Evolutionary conservation across 768 basidiomycete genomes (phyloP).

Genomic region (Boletus reticuloceps): DNA sequence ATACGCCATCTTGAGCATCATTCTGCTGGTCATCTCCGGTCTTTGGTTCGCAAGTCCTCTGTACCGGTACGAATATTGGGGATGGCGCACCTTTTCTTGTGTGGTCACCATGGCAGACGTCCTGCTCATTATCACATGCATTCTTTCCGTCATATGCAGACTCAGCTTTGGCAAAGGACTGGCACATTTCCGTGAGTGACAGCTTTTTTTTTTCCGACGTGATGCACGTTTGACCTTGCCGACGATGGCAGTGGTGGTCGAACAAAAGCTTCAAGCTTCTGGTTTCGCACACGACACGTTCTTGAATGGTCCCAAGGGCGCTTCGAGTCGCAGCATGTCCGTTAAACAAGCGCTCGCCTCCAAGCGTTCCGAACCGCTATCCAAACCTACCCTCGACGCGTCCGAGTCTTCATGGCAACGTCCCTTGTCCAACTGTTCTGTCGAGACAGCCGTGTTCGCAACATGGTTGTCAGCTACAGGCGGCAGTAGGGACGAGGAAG

Average conservation of each 20-base stretch:
- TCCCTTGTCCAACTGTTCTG: not conserved
- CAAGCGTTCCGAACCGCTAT: not conserved
- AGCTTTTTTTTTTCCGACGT: too few species aligned
- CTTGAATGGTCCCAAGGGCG: not conserved
- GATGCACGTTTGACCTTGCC: not conserved
- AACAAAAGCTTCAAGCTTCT: conserved; percentile 11
- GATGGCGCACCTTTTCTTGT: conserved; percentile 45
- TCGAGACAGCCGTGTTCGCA: not conserved
- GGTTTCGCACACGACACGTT: conserved; percentile 20
- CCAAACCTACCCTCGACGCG: not conserved
- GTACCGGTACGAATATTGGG: conserved; percentile 33
- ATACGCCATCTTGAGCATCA: conserved; percentile 38
- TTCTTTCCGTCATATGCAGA: conserved; percentile 47
- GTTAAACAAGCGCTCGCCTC: not conserved
- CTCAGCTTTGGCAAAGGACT: conserved; percentile 55
- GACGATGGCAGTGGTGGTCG: conserved; percentile 11
- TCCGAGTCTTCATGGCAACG: not conserved
- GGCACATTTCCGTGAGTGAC: conserved; percentile 46
- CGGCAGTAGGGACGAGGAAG: not conserved
- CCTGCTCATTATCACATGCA: conserved; percentile 39
- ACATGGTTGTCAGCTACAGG: conserved; percentile 1
- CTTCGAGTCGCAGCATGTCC: not conserved
- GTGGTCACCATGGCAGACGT: conserved; percentile 41
- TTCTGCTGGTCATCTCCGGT: conserved; percentile 39
- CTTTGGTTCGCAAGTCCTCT: conserved; percentile 42